phyloP scores from a whole-genome alignment of 108 stramenopile species.

The Aurantiochytrium sp. region DNA sequence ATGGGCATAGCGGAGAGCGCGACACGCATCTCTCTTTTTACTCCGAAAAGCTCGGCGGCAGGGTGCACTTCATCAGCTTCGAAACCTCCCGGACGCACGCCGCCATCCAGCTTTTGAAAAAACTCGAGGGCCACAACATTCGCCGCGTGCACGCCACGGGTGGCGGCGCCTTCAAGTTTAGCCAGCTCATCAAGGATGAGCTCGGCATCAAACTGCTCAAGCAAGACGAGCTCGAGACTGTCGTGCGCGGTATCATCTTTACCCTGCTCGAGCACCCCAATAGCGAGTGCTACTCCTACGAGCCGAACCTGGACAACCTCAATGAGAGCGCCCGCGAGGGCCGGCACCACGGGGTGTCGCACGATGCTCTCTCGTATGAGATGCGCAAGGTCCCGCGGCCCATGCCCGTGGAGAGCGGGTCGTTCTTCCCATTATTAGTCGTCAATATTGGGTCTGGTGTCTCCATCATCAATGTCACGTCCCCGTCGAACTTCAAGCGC shows the following conservation, averaged over 20 bases:
- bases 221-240: slow-evolving; percentile 87
- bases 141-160: slow-evolving; percentile 63
- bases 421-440: slow-evolving; percentile 74
- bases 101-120: slow-evolving; percentile 76
- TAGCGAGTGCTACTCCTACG: slow-evolving; percentile 92
- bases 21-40: slow-evolving; percentile 81
- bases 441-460: slow-evolving; percentile 97
- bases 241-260: slow-evolving; percentile 95
- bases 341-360: slow-evolving; percentile 56
- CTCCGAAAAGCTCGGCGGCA: slow-evolving; percentile 78
- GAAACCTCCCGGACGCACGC: slow-evolving; percentile 84
- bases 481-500: slow-evolving; percentile 85
- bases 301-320: slow-evolving; percentile 49
- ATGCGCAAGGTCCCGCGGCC: slow-evolving; percentile 8
- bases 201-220: slow-evolving; percentile 80
- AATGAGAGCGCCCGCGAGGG: not conserved
- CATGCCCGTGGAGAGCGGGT: not conserved
- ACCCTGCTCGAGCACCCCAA: slow-evolving; percentile 73
- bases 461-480: slow-evolving; percentile 84
- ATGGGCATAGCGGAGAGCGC: slow-evolving; percentile 62
- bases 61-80: slow-evolving; percentile 91
- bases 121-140: slow-evolving; percentile 56
- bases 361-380: slow-evolving; percentile 11
- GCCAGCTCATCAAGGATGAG: slow-evolving; percentile 68
- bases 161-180: slow-evolving; percentile 96